Evolutionary conservation across 2,329 filamentous ascomycete species (phyloP), one percentile per base, ranked within the genome.

Genomic region (Ophiostoma novo-ulmi): DNA sequence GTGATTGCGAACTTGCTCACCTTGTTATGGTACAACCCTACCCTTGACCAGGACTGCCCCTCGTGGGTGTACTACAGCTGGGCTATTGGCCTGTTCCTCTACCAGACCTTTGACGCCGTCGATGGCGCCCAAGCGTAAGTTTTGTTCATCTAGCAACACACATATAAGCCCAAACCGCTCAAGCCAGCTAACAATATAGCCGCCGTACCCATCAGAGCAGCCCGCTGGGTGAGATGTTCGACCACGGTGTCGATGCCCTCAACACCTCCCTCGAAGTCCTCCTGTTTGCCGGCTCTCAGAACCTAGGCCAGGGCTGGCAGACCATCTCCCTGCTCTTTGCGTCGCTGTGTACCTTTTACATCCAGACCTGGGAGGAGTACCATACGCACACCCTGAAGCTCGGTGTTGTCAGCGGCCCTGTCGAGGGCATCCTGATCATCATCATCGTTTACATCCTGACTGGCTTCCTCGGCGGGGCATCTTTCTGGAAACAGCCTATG

Each of bases 311-410:
- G 81, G 88, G 90, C 72, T 97, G 94, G 94, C 89, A 89, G 80
- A 97, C 94, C 0, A 89, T 97, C 14, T 82, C 93, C 72, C 88
- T 87, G 5, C 86, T 97, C 20, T 97, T 97, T 81, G 92, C 90
- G 75, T 90, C 91, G 7, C 88, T 94, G 72, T 84, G 96, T 76
- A 97, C 95, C n/a, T 99, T 99, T 80, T 98, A 98, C 80, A 91
- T 98, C 61, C 95, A 98, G 80, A 98, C 95, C 44, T 99, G 95
- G 95, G 95, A 99, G 78, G 95, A 98, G 80, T 99, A 98, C 81
- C 94, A 98, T 82, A 99, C 95, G 69, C 94, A 97, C 80, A 95
- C 94, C 3, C 87, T 99, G 67, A 97, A 93, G 1, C 87, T 99
- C 6, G 95, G 95, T 72, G 83, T 98, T 73, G 85, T 99, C 75